A percentile compares a stretch with the other conserved stretches of the same genome.
Conservation (phyloP, 2,329 filamentous ascomycete species). For the Aspergillus floridensis region DNA sequence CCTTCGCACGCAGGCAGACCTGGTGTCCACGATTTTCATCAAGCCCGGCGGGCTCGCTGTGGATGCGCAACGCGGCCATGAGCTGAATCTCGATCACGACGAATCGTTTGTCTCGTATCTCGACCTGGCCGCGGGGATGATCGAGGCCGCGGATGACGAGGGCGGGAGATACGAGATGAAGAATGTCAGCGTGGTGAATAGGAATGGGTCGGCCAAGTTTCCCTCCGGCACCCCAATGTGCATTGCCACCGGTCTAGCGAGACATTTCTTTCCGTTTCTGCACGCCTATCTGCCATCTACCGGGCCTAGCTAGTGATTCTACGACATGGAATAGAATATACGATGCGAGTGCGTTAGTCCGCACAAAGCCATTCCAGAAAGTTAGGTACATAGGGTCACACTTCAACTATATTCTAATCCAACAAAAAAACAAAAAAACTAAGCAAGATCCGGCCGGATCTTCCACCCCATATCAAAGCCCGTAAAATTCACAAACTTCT, state of each 20-base stretch:
- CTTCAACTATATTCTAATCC: no score
- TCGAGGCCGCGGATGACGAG: slow-evolving; percentile 5
- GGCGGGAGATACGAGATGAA: slow-evolving; percentile 4
- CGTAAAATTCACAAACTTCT: no score
- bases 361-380: no score
- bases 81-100: slow-evolving; percentile 3
- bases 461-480: no score
- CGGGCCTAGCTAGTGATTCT: no score
- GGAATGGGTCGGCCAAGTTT: slow-evolving; percentile 4
- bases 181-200: slow-evolving; percentile 12
- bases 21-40: slow-evolving; percentile 11
- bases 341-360: no score
- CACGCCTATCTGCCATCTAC: slow-evolving; percentile 7
- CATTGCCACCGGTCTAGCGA: slow-evolving; percentile 6
- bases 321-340: no score
- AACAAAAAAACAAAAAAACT: not conserved
- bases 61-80: slow-evolving; percentile 7
- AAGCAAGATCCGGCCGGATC: no score
- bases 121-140: slow-evolving; percentile 12
- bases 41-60: slow-evolving; percentile 8
- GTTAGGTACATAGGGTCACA: no score
- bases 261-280: slow-evolving; percentile 10
- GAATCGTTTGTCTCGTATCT: slow-evolving; percentile 9
- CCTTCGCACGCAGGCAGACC: slow-evolving; percentile 3
- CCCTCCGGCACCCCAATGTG: slow-evolving; percentile 7